Evolutionary conservation across 2,329 filamentous ascomycete genomes (phyloP).

Genomic region (Epichloe amarillans): DNA sequence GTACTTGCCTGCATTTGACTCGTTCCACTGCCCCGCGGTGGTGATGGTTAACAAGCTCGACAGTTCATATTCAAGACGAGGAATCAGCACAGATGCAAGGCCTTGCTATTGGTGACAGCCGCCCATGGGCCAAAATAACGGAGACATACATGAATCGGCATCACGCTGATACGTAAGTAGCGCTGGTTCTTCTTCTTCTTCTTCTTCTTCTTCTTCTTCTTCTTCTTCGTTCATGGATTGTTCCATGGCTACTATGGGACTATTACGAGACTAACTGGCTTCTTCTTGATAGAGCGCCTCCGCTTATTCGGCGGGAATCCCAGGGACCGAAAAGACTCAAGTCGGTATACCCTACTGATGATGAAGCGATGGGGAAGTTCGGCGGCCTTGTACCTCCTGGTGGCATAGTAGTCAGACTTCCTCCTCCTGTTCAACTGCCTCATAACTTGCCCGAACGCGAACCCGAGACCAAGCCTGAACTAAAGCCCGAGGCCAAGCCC

Average conservation of each 20-base stretch:
- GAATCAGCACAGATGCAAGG: conserved; percentile 13
- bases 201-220: not conserved
- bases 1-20: conserved; percentile 3
- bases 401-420: not conserved
- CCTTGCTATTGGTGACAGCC: conserved; percentile 8
- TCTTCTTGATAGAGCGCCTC: conserved; percentile 7
- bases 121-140: conserved; percentile 11
- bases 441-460: not conserved
- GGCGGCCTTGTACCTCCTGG: conserved; percentile 2
- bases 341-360: not conserved
- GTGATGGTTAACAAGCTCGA: not conserved
- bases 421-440: not conserved
- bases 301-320: conserved; percentile 1
- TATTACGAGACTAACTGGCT: too few relatives aligned
- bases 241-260: too few relatives aligned
- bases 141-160: conserved; percentile 3
- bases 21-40: not conserved
- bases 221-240: not conserved
- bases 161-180: conserved; percentile 6
- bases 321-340: not conserved
- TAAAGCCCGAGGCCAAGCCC: too few relatives aligned
- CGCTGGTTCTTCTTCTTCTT: not conserved
- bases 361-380: not conserved
- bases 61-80: conserved; percentile 11
- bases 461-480: not conserved